A percentile compares a stretch with the other conserved stretches of the same genome.
Evolutionary conservation across 441 rosid genomes (phyloP).

Genomic region (Brassica hybrid): DNA sequence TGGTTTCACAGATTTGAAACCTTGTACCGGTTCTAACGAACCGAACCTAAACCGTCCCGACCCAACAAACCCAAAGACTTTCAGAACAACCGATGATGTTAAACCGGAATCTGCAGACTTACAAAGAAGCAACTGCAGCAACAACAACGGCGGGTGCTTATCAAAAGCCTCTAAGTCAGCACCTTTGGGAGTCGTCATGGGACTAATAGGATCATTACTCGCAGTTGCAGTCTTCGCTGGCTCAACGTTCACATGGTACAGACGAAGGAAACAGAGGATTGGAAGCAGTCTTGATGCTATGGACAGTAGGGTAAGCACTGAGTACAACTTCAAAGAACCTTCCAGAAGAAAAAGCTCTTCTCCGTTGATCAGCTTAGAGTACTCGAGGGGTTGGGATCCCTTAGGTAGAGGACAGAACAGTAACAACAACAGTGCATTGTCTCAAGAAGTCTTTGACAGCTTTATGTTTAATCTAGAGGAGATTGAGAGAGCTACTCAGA

Average conservation of each 20-base stretch:
- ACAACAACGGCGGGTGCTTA: constrained; percentile 52
- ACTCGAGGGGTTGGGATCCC: constrained; percentile 92
- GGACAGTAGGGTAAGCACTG: constrained; percentile 72
- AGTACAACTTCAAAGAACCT: constrained; percentile 72
- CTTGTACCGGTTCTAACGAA: constrained; percentile 54
- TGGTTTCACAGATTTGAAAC: constrained; percentile 60
- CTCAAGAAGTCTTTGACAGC: constrained; percentile 77
- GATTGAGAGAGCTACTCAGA: constrained; percentile 88
- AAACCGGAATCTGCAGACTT: constrained; percentile 72
- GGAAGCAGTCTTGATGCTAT: constrained; percentile 63
- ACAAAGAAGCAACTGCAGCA: constrained; percentile 49
- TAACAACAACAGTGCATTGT: constrained; percentile 48
- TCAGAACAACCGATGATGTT: constrained; percentile 40
- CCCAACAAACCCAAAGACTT: constrained; percentile 56
- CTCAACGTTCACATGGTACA: constrained; percentile 57
- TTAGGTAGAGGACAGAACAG: constrained; percentile 60
- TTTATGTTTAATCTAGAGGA: constrained; percentile 88
- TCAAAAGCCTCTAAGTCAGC: constrained; percentile 46
- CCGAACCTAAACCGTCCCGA: constrained; percentile 56
- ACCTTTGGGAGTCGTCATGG: constrained; percentile 51
- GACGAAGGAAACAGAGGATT: constrained; percentile 78
- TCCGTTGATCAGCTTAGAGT: constrained; percentile 83
- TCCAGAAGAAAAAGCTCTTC: constrained; percentile 65
- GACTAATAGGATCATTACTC: constrained; percentile 53
- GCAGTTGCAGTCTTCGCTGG: constrained; percentile 50